Evolutionary conservation across 768 basidiomycete genomes (phyloP), one percentile per base, ranked within the genome.

Genomic region (Strobilomyces echinocephalus): DNA sequence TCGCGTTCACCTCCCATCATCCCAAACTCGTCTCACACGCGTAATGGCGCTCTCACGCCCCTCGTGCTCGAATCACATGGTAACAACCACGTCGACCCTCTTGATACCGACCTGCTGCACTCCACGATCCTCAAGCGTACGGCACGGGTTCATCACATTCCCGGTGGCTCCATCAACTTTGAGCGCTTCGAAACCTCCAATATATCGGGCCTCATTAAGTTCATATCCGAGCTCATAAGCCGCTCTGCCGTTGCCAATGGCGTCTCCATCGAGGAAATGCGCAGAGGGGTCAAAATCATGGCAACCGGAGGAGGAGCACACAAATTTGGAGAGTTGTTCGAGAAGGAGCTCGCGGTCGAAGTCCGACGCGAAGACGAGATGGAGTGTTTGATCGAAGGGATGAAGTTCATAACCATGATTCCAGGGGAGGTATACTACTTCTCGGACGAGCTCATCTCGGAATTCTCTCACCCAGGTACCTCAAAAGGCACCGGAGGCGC

Each of bases 391-490:
- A 98, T 97, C 60, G 87, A 92, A 62, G 97, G 97, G 28, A 78
- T 99, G 67, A 89, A 91, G 71, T 99, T 99, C 73, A 88, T 98
- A 69, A 88, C 88, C 34, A 85, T 89, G 69, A 95, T 99, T 55
- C 95, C 95, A 33, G 86, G 93, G 72, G 97, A 99, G 73, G 95
- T 91, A 28, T 99, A 98, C 74, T 97, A 87, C 78, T 98, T 97
- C 74, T 97, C 94, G 50, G 95, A 99, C 72, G 90, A 97, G 72
- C 83, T 97, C 62, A 95, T 97, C 51, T 88, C 89, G 66, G 78
- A 74, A 46, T 70, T 78, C 49, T 76, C 77, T 12, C 77, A 78
- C 57, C 65, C 73, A 12, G 58, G 58, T 20, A 38, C 61, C 20
- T 34, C 40, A 58, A 51, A 59, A 47, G 44, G 62, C 26, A 30